These are phyloP conservation scores for Juncus inflexus DNA, from an alignment of 176 grass and related monocot genomes.

Conservation along the genomic window DNA sequence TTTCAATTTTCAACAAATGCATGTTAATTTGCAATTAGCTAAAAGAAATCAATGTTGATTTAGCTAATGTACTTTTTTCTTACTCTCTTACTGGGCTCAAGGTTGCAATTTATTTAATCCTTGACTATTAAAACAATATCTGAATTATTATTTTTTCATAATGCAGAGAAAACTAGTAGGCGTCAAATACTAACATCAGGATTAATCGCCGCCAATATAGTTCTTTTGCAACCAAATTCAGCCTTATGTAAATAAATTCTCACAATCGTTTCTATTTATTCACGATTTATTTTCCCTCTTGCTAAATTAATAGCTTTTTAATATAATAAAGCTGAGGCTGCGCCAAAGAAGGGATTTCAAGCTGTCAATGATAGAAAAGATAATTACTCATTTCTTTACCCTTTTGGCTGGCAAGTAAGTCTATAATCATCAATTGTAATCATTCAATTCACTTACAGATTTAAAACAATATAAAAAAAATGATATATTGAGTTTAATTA, in stretches of 20 bases:
- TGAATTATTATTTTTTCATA: background rate
- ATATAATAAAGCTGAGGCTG: slow-evolving; percentile 90
- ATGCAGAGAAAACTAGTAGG: slow-evolving; percentile 34
- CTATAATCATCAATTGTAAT: background rate
- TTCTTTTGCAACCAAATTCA: slow-evolving; percentile 35
- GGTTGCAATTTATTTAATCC: background rate
- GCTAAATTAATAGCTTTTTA: slow-evolving; percentile 41
- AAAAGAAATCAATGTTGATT: too few species aligned
- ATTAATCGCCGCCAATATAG: slow-evolving; percentile 29
- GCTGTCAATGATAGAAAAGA: slow-evolving; percentile 56
- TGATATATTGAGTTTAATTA: background rate
- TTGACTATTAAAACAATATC: background rate
- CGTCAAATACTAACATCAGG: slow-evolving; percentile 55
- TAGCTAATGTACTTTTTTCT: too few species aligned
- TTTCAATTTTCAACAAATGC: background rate
- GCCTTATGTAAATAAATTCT: slow-evolving; percentile 55
- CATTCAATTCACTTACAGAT: background rate
- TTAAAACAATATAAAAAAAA: too few species aligned
- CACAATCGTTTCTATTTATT: background rate
- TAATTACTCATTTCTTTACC: slow-evolving; percentile 77
- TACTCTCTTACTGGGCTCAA: too few species aligned
- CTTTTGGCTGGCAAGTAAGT: slow-evolving; percentile 89
- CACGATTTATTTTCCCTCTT: slow-evolving; percentile 15
- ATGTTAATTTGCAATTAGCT: slow-evolving; percentile 5
- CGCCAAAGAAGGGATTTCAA: slow-evolving; percentile 83